phyloP scores from a whole-genome alignment of 305 asterid genomes.

The Fraxinus greggii region DNA sequence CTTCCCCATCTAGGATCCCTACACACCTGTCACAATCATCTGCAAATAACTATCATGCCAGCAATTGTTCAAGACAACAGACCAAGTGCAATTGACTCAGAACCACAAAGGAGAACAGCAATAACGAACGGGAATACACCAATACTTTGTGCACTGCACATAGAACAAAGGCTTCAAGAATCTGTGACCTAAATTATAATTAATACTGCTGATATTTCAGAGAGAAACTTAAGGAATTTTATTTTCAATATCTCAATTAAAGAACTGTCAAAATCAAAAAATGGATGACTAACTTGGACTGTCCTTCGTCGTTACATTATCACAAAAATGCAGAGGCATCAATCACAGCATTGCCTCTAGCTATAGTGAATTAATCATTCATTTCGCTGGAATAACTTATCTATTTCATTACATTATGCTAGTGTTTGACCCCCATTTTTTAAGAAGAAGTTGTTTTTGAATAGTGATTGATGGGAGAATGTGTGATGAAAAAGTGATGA shows the following conservation, averaged over 20 bases:
- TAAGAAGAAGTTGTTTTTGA: too few species aligned
- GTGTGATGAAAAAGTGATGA: too few species aligned
- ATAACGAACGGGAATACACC: slow-evolving; percentile 3
- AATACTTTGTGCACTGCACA: not conserved
- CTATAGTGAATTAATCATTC: not conserved
- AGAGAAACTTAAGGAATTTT: not conserved
- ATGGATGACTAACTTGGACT: not conserved
- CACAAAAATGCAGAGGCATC: not conserved
- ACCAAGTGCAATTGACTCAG: not conserved
- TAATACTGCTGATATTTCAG: not conserved
- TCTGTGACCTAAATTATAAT: not conserved
- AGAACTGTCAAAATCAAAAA: not conserved
- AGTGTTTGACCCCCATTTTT: too few species aligned
- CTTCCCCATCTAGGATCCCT: slow-evolving; percentile 58
- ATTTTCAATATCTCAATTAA: not conserved
- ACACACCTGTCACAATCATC: slow-evolving; percentile 40
- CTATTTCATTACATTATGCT: not conserved
- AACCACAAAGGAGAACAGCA: not conserved
- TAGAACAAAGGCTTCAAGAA: not conserved
- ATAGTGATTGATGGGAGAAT: too few species aligned
- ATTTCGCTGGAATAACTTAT: not conserved
- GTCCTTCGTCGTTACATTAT: not conserved
- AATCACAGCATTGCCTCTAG: not conserved
- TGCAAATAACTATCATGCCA: slow-evolving; percentile 12
- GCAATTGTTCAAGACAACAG: not conserved